Evolutionary conservation across 805 yeast genomes (phyloP), one percentile per base, ranked within the genome.

Genomic region (Candida krabiensis): DNA sequence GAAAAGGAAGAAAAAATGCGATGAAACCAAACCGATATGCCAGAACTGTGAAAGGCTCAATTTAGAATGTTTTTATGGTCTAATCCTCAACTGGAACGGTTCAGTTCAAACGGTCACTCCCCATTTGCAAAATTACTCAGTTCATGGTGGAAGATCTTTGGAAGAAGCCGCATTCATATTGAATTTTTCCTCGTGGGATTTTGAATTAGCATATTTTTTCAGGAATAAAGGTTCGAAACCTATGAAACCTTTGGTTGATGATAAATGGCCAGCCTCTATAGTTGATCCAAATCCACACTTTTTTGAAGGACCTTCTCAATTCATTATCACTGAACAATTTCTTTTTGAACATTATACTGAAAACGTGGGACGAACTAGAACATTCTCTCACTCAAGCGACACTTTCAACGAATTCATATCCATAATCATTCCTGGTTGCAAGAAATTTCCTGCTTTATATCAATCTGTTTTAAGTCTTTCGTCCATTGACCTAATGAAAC

Each of bases 1-100:
- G 40, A 53, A 58, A 16, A 58, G 73, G 27, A 71, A 67, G 43
- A 70, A 70, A 45, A 62, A 69, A 19, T 70, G 76, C 46, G 53
- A 56, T 32, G 58, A 56, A 38, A 19, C 22, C 4, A 51, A 41
- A 27, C 63, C 63, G 2, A 39, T 33, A 5, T 58, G 63, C 24
- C 18, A 22, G 7, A 39, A 43, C 7, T 58, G 63, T 28, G 4
- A 7, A 11, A 39, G 56, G 28, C 42, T 55, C 30, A 30, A 35
- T 1, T 37, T 52, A 5, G 28, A 32, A 11, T 57, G 62, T 34
- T 21, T 22, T 19, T 55, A 58, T 37, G 37, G 28, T 5, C 33
- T 31, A 5, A 35, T 15, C 12, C 19, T 52, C 12, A 42, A 38
- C 15, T 57, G 60, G 60, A 14, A 19, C 3, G 24, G 14, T n/a